These are phyloP conservation scores for Biancaea sappan DNA, from an alignment of 306 rosid genomes.

Conservation along the genomic window DNA sequence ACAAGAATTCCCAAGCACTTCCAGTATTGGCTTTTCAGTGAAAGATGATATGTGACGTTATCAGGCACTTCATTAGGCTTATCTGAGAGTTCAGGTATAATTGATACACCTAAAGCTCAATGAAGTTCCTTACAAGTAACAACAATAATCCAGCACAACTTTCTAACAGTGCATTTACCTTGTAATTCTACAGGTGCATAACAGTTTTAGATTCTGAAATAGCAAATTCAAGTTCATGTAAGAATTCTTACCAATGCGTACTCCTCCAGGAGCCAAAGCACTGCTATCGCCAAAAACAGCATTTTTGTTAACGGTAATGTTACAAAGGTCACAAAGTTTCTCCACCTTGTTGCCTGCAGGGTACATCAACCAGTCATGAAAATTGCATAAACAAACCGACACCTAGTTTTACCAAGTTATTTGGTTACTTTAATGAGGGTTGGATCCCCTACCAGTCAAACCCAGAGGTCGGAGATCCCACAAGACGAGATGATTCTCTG, in stretches of 20 bases:
- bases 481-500: constrained; percentile 94
- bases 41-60: neutral
- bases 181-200: neutral
- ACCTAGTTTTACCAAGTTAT: constrained; percentile 6
- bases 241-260: constrained; percentile 70
- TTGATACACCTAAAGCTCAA: neutral
- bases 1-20: neutral
- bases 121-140: neutral
- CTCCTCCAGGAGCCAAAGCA: constrained; percentile 98
- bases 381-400: neutral
- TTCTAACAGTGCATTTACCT: neutral
- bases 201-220: neutral
- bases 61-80: neutral
- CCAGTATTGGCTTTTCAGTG: neutral
- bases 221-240: constrained; percentile 8
- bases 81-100: neutral
- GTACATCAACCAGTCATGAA: constrained; percentile 10
- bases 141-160: neutral
- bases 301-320: constrained; percentile 93
- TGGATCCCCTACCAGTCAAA: constrained; percentile 66
- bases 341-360: constrained; percentile 94
- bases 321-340: constrained; percentile 88
- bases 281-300: constrained; percentile 98
- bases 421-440: neutral
- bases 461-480: constrained; percentile 99